Base-by-base conservation (phyloP, 2,329 filamentous ascomycete species). In the Graphilbum ipis-grandicollis region DNA sequence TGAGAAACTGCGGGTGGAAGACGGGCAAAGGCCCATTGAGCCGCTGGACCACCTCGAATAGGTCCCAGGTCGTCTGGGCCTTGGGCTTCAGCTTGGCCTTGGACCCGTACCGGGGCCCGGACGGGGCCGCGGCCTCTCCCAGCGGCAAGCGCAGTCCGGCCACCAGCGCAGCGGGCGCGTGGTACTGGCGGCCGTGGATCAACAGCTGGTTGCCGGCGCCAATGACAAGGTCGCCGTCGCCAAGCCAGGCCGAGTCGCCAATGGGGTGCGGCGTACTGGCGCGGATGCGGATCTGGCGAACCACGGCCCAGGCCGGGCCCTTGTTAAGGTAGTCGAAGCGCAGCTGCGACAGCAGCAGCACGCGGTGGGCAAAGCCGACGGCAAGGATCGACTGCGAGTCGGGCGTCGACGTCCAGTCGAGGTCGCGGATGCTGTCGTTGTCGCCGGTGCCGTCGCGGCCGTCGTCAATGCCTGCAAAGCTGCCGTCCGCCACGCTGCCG, bases 361-460 rank as follows among this genome's bases (percentile, higher is more conserved):
- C 78, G 39, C 79, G 74, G 44, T 86, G 81, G n/a, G 79, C 77
- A 50, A 93, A 93, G 0, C 86, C 85, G n/a, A 94, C 82, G 1
- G 86, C 83, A 17, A 94, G 63, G 38, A 94, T 85, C 1, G 82
- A 88, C 50, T 93, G 84, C 34, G 75, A 75, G 52, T 93, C 83
- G 0, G 84, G 84, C 0, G 86, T 93, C 3, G 82, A 88, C 1
- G 85, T 88, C 88, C 88, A 94, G 53, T 93, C 85, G 12, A 94
- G 68, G 53, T 93, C 86, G 43, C 79, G 75, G 30, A 94, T 84
- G 6, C 67, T 69, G 47, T 90, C 79, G 41, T 79, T 68, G 29
- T 18, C 12, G n/a, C 15, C 29, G 21, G 5, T 10, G 21, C 21
- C 21, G 21, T 23, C 21, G 21, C 21, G 6, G 21, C 21, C 21